Conservation (phyloP, 225 moss, liverwort and hornwort genomes). For the Climacium dendroides region DNA sequence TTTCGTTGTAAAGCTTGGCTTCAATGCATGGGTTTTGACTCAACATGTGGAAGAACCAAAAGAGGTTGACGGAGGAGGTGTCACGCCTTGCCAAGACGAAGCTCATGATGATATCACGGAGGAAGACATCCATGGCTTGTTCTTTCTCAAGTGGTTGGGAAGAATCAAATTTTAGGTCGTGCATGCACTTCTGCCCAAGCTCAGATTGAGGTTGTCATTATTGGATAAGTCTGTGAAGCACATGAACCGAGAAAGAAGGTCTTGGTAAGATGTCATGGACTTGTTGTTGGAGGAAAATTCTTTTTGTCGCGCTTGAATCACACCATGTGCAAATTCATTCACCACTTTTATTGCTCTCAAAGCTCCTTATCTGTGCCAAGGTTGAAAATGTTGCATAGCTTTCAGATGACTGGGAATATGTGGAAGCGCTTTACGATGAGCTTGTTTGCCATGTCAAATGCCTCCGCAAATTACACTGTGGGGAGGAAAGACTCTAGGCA, state of each 20-base stretch:
- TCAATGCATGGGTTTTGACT: constrained; percentile 7
- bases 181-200: constrained; percentile 5
- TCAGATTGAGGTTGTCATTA: background rate
- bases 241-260: constrained; percentile 58
- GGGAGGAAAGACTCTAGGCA: constrained; percentile 36
- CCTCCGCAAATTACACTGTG: constrained; percentile 13
- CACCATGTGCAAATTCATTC: constrained; percentile 25
- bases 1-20: constrained; percentile 9
- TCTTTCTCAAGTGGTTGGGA: background rate
- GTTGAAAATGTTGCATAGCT: background rate
- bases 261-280: background rate
- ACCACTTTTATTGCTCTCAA: constrained; percentile 11
- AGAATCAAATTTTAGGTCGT: background rate
- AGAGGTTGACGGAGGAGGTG: constrained; percentile 1
- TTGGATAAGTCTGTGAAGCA: background rate
- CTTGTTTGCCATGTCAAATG: constrained; percentile 23
- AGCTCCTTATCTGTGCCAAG: background rate
- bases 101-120: constrained; percentile 32
- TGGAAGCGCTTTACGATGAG: background rate
- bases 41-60: constrained; percentile 10
- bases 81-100: constrained; percentile 36
- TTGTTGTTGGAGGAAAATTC: background rate
- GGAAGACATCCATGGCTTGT: constrained; percentile 11
- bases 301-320: constrained; percentile 27
- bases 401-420: background rate